phyloP scores from a whole-genome alignment of 140 eudicot species.

The Ambrosia hybrid region DNA sequence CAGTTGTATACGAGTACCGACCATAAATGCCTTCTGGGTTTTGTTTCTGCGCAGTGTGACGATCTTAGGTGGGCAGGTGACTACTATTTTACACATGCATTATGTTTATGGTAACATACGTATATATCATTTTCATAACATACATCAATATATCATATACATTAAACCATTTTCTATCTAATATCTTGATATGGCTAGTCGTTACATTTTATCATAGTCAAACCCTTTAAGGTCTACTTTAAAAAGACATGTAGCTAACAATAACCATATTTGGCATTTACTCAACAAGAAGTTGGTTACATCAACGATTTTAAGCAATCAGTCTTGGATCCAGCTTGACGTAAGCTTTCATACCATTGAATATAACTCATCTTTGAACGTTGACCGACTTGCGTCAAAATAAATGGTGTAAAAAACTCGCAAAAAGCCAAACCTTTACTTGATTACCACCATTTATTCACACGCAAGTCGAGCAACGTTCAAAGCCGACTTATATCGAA shows the following conservation, averaged over 20 bases:
- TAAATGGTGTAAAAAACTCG: not conserved
- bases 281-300: no score
- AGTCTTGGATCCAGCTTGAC: not conserved
- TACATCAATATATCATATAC: no score
- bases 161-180: not conserved
- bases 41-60: not conserved
- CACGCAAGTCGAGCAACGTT: not conserved
- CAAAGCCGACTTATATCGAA: not conserved
- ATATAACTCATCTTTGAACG: no score
- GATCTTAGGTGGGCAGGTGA: constrained; percentile 2
- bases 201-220: not conserved
- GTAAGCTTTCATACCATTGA: not conserved
- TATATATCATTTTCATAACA: no score
- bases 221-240: not conserved
- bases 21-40: not conserved
- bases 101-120: not conserved
- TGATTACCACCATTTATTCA: not conserved
- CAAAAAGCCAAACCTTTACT: constrained; percentile 6
- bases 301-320: no score
- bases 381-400: no score
- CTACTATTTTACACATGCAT: not conserved
- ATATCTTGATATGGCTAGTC: not conserved
- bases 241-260: not conserved
- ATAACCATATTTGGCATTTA: no score
- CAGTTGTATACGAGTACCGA: no score